phyloP scores from a whole-genome alignment of 1,139 yeast genomes.

The Candida sojae region DNA sequence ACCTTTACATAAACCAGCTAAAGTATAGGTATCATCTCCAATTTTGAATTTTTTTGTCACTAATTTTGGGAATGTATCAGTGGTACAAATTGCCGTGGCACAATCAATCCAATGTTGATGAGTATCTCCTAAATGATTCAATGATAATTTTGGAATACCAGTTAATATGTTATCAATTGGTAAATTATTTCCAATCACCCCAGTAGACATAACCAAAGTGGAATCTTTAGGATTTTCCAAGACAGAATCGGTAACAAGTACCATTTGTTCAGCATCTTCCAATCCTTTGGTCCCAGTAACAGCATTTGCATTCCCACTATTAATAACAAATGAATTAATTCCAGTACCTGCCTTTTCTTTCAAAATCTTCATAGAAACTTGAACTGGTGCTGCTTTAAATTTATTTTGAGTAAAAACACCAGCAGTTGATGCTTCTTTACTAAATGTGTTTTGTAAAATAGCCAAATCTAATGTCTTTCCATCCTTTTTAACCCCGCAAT shows the following conservation, averaged over 20 bases:
- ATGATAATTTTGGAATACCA: constrained; percentile 60
- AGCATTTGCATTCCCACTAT: constrained; percentile 96
- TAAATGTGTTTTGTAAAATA: constrained; percentile 60
- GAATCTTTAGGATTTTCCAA: constrained; percentile 39
- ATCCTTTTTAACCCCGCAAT: constrained; percentile 85
- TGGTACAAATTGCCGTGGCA: constrained; percentile 91
- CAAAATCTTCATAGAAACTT: constrained; percentile 67
- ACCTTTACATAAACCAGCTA: constrained; percentile 95
- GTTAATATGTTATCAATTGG: constrained; percentile 71
- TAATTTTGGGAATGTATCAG: constrained; percentile 95
- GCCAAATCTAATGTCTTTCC: constrained; percentile 73
- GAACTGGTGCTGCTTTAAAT: constrained; percentile 97
- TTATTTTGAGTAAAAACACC: constrained; percentile 92
- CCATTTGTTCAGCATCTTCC: constrained; percentile 77
- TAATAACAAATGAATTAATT: constrained; percentile 75
- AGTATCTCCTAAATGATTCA: constrained; percentile 54
- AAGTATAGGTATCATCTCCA: constrained; percentile 61
- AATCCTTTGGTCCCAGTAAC: constrained; percentile 93
- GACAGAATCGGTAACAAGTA: constrained; percentile 57
- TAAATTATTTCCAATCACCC: constrained; percentile 90
- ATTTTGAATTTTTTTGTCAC: constrained; percentile 64
- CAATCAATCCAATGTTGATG: constrained; percentile 83
- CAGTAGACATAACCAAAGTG: constrained; percentile 93
- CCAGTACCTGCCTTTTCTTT: constrained; percentile 54
- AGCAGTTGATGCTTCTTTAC: constrained; percentile 72